These are phyloP conservation scores for Plasmodium cynomolgi DNA, from an alignment of 169 alveolate genomes.

Conservation along the genomic window DNA sequence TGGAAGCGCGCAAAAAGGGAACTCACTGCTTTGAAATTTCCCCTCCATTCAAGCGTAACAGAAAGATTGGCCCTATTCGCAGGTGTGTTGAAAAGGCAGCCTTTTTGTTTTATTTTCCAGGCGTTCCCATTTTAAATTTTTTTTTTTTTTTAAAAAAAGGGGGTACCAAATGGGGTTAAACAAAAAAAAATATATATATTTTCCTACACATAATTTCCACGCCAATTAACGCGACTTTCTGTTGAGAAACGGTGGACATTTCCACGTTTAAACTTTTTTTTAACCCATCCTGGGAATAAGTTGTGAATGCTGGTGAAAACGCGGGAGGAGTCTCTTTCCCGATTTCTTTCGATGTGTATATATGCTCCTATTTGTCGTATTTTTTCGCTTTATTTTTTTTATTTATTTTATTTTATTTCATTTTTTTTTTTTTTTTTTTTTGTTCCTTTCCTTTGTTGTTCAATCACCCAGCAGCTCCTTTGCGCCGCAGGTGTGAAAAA, in stretches of 20 bases:
- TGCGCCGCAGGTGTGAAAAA: background rate
- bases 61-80: background rate
- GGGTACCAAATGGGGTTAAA: background rate
- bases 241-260: background rate
- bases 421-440: background rate
- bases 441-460: background rate
- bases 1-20: background rate
- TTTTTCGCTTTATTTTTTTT: background rate
- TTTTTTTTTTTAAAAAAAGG: slow-evolving; percentile 12
- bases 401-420: background rate
- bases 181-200: background rate
- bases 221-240: background rate
- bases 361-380: background rate
- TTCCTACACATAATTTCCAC: background rate
- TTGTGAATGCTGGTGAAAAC: background rate
- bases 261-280: background rate
- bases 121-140: background rate
- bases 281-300: background rate
- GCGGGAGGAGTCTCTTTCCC: background rate
- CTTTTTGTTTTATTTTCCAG: slow-evolving; percentile 7
- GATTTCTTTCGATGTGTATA: background rate
- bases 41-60: slow-evolving; percentile 2
- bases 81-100: background rate
- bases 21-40: background rate
- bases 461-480: slow-evolving; percentile 6